Evolutionary conservation across 2,329 filamentous ascomycete species (phyloP).

Genomic region (Colletotrichum echinochloae): DNA sequence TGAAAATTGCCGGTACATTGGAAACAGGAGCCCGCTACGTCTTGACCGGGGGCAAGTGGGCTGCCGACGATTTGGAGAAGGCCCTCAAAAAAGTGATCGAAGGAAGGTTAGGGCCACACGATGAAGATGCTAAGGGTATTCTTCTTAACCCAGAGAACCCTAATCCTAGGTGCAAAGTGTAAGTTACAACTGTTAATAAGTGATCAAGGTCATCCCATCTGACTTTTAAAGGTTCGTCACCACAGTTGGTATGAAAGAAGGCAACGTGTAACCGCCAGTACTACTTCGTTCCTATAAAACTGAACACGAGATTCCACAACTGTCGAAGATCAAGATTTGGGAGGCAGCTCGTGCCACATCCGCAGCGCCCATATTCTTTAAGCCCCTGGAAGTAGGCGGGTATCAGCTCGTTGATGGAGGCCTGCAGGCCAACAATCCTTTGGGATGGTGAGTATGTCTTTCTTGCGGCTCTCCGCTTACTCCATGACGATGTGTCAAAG

Average conservation of each 20-base stretch:
- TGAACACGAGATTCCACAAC: not conserved
- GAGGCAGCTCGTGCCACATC: not conserved
- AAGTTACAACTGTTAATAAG: not conserved
- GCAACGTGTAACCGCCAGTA: not conserved
- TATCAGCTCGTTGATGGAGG: not conserved
- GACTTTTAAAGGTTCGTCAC: not conserved
- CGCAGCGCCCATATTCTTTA: not conserved
- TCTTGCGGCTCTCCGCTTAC: not conserved
- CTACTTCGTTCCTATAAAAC: not conserved
- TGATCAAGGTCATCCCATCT: not conserved
- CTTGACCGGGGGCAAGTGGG: too few relatives aligned
- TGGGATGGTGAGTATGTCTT: not conserved
- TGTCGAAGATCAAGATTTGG: not conserved
- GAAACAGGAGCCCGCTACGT: too few relatives aligned
- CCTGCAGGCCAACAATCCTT: not conserved
- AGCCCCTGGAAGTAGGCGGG: not conserved
- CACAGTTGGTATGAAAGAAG: too few relatives aligned
- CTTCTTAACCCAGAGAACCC: too few relatives aligned
- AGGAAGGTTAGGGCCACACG: too few relatives aligned
- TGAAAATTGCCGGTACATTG: too few relatives aligned
- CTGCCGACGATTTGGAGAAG: too few relatives aligned
- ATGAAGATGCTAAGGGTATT: too few relatives aligned
- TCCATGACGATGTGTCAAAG: not conserved
- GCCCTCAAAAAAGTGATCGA: too few relatives aligned
- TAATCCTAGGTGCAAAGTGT: not conserved